Percentiles rank a stretch among this genome's conserved stretches.
phyloP scores from a whole-genome alignment of 2,329 filamentous ascomycete genomes.

The Cladosporium velox region DNA sequence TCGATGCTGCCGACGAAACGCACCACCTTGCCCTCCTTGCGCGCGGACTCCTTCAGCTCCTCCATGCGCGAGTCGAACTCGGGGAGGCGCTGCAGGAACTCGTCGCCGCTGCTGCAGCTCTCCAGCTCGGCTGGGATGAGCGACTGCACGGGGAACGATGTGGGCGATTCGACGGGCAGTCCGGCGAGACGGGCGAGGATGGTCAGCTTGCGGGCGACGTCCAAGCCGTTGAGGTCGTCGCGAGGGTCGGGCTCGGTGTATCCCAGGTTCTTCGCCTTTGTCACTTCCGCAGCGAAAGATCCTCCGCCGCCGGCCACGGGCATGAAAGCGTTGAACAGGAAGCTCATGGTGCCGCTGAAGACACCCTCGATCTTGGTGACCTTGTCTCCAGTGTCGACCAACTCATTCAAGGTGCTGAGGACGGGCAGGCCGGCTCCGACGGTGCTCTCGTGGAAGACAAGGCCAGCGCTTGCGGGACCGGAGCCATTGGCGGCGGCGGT shows the following conservation, averaged over 20 bases:
- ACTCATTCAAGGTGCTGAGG: slow-evolving; percentile 87
- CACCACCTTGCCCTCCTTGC: slow-evolving; percentile 85
- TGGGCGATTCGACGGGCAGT: slow-evolving; percentile 77
- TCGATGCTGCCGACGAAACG: slow-evolving; percentile 94
- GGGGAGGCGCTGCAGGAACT: slow-evolving; percentile 80
- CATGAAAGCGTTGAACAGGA: slow-evolving; percentile 96
- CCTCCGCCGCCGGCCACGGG: slow-evolving; percentile 74
- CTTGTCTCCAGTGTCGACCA: slow-evolving; percentile 91
- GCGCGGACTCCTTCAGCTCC: slow-evolving; percentile 78
- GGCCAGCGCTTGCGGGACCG: slow-evolving; percentile 56
- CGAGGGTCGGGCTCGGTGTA: slow-evolving; percentile 89
- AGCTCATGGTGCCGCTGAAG: slow-evolving; percentile 96
- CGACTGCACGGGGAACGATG: slow-evolving; percentile 89
- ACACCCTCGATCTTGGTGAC: slow-evolving; percentile 94
- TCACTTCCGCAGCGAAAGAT: slow-evolving; percentile 88
- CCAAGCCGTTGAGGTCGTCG: slow-evolving; percentile 83
- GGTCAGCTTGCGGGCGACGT: slow-evolving; percentile 93
- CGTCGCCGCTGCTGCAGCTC: slow-evolving; percentile 71
- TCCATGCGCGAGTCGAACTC: slow-evolving; percentile 91
- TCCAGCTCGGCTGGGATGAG: slow-evolving; percentile 88
- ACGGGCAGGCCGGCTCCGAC: slow-evolving; percentile 92
- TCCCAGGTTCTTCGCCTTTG: slow-evolving; percentile 86
- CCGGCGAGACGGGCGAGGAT: slow-evolving; percentile 88
- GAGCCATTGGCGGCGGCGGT: slow-evolving; percentile 65
- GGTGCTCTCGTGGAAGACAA: slow-evolving; percentile 92